Evolutionary conservation across 2,329 filamentous ascomycete species (phyloP).

Genomic region (Eutypella sp.): DNA sequence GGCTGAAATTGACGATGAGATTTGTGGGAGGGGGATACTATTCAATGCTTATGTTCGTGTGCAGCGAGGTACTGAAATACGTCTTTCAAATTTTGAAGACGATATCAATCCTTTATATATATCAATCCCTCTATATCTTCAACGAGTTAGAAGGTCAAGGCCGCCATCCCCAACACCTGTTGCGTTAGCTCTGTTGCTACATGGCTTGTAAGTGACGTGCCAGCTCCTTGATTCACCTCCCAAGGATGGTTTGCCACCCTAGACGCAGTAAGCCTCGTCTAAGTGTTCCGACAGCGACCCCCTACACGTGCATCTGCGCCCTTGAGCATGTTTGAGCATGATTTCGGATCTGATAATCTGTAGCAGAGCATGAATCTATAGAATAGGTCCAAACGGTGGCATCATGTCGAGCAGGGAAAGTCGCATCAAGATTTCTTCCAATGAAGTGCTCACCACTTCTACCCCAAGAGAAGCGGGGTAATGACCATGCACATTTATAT

Average conservation of each 20-base stretch:
- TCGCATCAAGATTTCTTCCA: conserved; percentile 1
- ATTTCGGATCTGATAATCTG: not conserved
- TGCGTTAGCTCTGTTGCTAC: not conserved
- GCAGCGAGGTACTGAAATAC: not conserved
- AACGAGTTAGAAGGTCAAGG: not conserved
- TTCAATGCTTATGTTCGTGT: not conserved
- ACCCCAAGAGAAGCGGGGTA: not conserved
- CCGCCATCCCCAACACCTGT: not conserved
- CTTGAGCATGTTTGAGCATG: not conserved
- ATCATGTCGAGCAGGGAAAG: not conserved
- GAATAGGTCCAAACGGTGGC: conserved; percentile 4
- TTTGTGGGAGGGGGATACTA: not conserved
- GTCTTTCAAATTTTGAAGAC: not conserved
- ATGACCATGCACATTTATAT: not conserved
- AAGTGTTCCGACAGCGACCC: not conserved
- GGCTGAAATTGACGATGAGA: conserved; percentile 3
- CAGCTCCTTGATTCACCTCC: not conserved
- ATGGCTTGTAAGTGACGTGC: not conserved
- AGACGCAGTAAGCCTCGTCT: not conserved
- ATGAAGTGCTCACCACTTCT: not conserved
- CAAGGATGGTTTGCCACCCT: not conserved
- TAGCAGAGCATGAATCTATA: not conserved
- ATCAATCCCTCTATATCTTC: not conserved
- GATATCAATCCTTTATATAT: not conserved
- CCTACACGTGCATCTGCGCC: not conserved